Conservation (phyloP, 345 rosid genomes). For the Populus ilicifolia region DNA sequence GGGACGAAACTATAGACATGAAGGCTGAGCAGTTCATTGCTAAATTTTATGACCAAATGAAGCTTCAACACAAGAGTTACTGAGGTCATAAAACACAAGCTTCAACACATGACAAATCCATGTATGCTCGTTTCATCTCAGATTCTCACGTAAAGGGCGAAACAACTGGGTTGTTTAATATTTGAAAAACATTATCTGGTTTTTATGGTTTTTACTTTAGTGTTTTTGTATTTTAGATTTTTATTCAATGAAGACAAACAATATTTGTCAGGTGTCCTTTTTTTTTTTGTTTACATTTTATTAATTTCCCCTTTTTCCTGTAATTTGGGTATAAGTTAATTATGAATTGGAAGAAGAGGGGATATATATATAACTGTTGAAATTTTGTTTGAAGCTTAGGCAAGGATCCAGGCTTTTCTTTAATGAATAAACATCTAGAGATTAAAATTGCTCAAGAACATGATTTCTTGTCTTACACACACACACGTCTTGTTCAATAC, state of each 20-base stretch:
- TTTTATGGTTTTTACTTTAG: neutral
- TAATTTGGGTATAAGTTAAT: neutral
- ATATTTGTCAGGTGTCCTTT: neutral
- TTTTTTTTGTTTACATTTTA: neutral
- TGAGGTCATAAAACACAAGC: neutral
- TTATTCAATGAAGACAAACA: neutral
- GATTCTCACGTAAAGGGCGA: neutral
- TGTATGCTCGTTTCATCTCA: neutral
- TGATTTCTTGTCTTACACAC: neutral
- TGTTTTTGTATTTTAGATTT: neutral
- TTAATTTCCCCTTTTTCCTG: neutral
- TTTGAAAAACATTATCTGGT: neutral
- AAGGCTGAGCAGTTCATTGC: slow-evolving; percentile 28
- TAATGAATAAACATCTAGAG: neutral
- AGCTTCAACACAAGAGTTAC: slow-evolving; percentile 11
- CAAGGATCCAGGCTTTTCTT: neutral
- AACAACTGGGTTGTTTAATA: neutral
- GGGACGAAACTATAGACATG: slow-evolving; percentile 21
- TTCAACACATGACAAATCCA: neutral
- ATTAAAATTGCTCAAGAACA: neutral
- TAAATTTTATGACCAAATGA: slow-evolving; percentile 24
- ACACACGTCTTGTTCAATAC: neutral
- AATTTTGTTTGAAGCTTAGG: neutral
- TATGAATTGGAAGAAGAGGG: neutral
- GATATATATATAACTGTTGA: neutral